Percentiles rank a stretch among this genome's conserved stretches.
Evolutionary conservation across 129 eudicot species (phyloP).

Genomic region (Flaveria brownii): DNA sequence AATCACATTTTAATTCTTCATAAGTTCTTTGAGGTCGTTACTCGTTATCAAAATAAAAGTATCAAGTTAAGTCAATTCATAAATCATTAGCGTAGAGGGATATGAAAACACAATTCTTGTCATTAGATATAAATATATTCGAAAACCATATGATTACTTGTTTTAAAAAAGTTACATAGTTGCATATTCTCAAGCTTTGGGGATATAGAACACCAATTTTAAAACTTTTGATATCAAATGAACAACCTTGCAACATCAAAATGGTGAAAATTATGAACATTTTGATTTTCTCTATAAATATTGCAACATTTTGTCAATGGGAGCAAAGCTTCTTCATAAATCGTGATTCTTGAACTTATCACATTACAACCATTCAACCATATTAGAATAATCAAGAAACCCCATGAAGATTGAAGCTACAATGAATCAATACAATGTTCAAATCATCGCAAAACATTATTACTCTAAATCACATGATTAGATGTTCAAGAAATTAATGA

Average conservation of each 20-base stretch:
- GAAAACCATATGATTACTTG: background rate
- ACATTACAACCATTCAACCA: too few relatives aligned
- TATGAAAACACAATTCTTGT: slow-evolving; percentile 9
- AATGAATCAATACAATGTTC: slow-evolving; percentile 1
- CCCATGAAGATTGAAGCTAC: slow-evolving; percentile 12
- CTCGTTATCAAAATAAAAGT: background rate
- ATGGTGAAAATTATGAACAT: slow-evolving; percentile 6
- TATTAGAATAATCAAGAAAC: background rate
- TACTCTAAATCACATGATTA: background rate
- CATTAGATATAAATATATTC: background rate
- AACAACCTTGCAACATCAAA: slow-evolving; percentile 9
- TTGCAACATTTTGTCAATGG: background rate
- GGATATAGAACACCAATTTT: background rate
- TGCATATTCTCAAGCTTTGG: background rate
- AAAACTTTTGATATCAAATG: slow-evolving; percentile 17
- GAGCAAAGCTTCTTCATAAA: background rate
- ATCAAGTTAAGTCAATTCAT: background rate
- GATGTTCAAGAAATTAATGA: too few relatives aligned
- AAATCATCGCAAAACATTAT: background rate
- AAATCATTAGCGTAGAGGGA: background rate
- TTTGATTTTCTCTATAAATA: background rate
- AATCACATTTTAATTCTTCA: slow-evolving; percentile 12
- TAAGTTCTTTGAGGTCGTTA: slow-evolving; percentile 8
- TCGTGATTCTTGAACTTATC: too few relatives aligned
- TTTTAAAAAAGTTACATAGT: too few relatives aligned